Base-by-base conservation (phyloP, 495 filamentous ascomycete genomes). In the Cercophora sp. region DNA sequence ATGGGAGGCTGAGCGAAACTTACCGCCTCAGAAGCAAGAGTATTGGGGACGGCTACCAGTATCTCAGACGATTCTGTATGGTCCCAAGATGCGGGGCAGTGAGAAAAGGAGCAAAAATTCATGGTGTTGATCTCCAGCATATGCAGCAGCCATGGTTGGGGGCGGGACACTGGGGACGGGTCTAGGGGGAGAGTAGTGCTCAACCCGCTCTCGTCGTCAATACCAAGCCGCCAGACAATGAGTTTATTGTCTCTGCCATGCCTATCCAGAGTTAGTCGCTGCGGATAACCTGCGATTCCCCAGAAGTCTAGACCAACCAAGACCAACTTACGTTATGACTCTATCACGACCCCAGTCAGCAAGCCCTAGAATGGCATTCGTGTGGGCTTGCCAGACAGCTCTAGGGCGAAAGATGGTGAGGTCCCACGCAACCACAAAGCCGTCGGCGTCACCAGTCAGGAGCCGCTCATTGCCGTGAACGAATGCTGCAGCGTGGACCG, bases 31-130 rank as follows among this genome's bases (percentile, higher is more conserved):
- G 87, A 89, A 36, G 84, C 80, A 1, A 91, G 66, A 1, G 85
- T 84, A 52, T 89, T 88, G 0, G 89, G 89, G 10, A 91, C 85
- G 0, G 86, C 88, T 51, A 93, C 64, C 9, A 91, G 69, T 11
- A 84, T 57, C 44, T 75, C 75, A 27, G 61, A 62, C 23, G 48
- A 26, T 49, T 60, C 20, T 47, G 27, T 20, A 46, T 27, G 16
- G 34, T 49, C 24, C n/a, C n/a, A n/a, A 31, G 25, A 44, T 4
- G 57, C 61, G 23, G 63, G 57, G 55, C 81, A 86, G 51, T 82
- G 80, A 3, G 87, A 80, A 64, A 98, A 98, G 1, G 88, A 82
- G 58, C 93, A 98, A 63, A 97, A 98, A 67, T 96, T 98, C 66
- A 97, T 79, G 13, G 93, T 88, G 64, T 96, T 96, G 34, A 97